phyloP scores from a whole-genome alignment of 352 stramenopile genomes.

The Phytophthora cajani region DNA sequence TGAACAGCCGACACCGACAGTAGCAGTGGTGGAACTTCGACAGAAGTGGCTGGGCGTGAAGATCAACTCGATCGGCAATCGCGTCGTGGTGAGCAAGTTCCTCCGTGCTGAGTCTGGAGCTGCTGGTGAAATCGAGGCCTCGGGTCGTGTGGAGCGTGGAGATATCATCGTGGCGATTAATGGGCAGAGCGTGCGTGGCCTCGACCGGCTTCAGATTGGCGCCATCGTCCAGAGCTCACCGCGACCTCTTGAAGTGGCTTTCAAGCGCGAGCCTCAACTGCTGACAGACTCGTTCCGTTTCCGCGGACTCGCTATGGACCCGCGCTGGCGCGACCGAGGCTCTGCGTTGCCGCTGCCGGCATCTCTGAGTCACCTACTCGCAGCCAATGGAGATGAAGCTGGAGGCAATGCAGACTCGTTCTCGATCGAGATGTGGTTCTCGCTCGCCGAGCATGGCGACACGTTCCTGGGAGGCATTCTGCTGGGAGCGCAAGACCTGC shows the following conservation, averaged over 20 bases:
- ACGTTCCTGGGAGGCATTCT: conserved; percentile 65
- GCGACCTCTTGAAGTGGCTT: conserved; percentile 65
- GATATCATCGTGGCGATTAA: conserved; percentile 78
- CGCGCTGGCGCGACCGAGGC: conserved; percentile 65
- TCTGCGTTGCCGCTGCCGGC: conserved; percentile 54
- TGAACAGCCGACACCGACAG: conserved; percentile 12
- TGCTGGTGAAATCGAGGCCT: conserved; percentile 77
- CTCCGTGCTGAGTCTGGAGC: conserved; percentile 60
- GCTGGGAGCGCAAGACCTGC: conserved; percentile 64
- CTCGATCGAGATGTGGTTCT: conserved; percentile 76
- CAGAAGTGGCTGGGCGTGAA: conserved; percentile 81
- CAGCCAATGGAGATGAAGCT: conserved; percentile 23
- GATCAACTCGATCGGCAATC: conserved; percentile 78
- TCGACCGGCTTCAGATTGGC: conserved; percentile 69
- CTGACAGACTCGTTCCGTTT: conserved; percentile 71
- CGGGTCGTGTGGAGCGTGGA: conserved; percentile 57
- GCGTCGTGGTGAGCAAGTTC: conserved; percentile 80
- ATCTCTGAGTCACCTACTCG: conserved; percentile 50
- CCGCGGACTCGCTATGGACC: conserved; percentile 55
- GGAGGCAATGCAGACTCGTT: conserved; percentile 41
- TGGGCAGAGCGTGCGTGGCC: conserved; percentile 55
- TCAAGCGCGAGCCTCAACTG: conserved; percentile 52
- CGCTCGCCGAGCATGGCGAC: conserved; percentile 57
- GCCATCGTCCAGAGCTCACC: conserved; percentile 64
- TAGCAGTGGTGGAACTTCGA: conserved; percentile 55